Evolutionary conservation across 23 red algal species (phyloP), one percentile per base, ranked within the genome.

Genomic region (Gracilaria caudata): DNA sequence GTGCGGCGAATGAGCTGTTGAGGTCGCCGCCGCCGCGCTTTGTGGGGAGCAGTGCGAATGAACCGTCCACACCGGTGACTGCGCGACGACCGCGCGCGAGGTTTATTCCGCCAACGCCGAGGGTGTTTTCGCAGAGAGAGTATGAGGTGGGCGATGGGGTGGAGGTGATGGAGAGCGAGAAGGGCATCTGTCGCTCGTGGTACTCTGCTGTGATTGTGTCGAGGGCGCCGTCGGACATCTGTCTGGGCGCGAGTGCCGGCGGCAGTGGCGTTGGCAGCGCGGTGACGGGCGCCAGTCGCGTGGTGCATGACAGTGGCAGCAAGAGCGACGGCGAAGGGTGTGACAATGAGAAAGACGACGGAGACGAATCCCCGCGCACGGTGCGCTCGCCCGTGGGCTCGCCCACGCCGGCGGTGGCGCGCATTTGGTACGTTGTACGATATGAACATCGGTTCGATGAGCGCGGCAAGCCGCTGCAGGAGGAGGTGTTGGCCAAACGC

Each of bases 181-280:
- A 81, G 54, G 80, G 90, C 39, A 78, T 74, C 30, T 85, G 80
- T 28, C 79, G 90, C 19, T 51, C 90, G 7, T 93, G 90, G 90
- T 80, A 73, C 40, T 85, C 90, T 16, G 90, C 81, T 2, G 53
- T 73, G n/a, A 54, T 93, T 0, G 44, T 84, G 6, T 73, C 38
- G 6, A 21, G 80, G 16, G 63, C 61, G 26, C 71, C 81, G 28
- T 9, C 21, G 8, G 35, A 78, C 26, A 59, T 80, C 14, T 82
- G 64, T 3, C 77, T 91, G 17, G 78, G 87, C 37, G 87, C 58
- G 14, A 72, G 64, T 43, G 78, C 76, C 4, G 10, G 37, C 17
- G 77, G 26, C 0, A 23, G 24, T 64, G 77, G 55, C 9, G 25
- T 9, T 3, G 56, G 74, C 57, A 63, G 68, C 44, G 24, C 20